phyloP scores from a whole-genome alignment of 305 asterid species.

The Withania somnifera region DNA sequence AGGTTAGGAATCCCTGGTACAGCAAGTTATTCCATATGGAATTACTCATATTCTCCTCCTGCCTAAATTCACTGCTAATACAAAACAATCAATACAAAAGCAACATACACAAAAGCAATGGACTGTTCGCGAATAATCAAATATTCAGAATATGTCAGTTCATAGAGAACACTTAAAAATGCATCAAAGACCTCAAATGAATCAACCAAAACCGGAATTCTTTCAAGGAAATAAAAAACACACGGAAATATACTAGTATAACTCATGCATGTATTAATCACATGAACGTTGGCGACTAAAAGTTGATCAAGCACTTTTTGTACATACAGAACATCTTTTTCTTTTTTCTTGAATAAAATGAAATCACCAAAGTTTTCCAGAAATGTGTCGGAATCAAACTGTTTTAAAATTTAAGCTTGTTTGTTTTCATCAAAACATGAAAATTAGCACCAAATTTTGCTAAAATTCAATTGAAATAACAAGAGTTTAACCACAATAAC shows the following conservation, averaged over 20 bases:
- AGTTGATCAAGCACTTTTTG: neutral
- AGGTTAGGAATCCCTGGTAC: constrained; percentile 55
- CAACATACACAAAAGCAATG: neutral
- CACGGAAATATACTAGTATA: neutral
- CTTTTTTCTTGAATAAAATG: neutral
- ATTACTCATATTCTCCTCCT: constrained; percentile 45
- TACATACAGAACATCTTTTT: neutral
- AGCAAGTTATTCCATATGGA: constrained; percentile 69
- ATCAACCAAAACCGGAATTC: neutral
- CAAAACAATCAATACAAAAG: neutral
- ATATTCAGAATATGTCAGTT: neutral
- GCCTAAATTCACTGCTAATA: neutral
- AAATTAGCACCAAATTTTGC: neutral
- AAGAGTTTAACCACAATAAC: neutral
- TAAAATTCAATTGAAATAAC: neutral
- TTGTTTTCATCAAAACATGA: neutral
- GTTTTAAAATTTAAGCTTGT: neutral
- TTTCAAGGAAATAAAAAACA: neutral
- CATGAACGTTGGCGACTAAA: neutral
- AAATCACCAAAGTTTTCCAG: neutral
- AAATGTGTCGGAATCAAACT: neutral
- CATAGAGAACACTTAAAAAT: neutral
- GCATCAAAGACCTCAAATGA: neutral
- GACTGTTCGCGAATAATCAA: neutral
- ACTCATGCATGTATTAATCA: neutral